These are phyloP conservation scores for Solanum neorickii DNA, from an alignment of 257 asterid species.

Conservation along the genomic window DNA sequence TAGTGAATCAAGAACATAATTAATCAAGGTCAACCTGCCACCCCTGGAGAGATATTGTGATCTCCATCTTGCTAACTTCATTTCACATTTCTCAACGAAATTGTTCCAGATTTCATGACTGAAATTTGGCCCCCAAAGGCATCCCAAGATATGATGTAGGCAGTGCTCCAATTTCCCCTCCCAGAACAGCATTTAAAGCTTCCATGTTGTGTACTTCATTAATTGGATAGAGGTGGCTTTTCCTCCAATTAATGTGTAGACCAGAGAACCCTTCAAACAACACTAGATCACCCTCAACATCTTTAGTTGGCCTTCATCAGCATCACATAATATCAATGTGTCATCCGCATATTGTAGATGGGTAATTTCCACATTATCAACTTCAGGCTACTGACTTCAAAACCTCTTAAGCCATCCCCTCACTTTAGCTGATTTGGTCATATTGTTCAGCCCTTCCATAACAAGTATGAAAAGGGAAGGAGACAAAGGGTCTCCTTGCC, in stretches of 20 bases:
- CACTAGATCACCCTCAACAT: neutral
- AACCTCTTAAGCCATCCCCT: neutral
- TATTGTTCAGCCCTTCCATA: neutral
- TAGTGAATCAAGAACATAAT: neutral
- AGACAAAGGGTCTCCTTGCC: neutral
- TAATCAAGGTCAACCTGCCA: neutral
- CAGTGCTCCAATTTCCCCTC: neutral
- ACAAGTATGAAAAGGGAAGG: neutral
- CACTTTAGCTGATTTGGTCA: neutral
- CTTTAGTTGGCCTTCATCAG: neutral
- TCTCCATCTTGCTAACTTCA: neutral
- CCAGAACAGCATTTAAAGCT: neutral
- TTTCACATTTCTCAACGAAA: neutral
- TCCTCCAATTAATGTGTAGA: neutral
- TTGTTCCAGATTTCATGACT: neutral
- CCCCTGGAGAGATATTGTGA: neutral
- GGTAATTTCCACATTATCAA: neutral
- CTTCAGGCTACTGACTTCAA: neutral
- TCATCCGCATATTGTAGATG: neutral
- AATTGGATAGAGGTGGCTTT: neutral
- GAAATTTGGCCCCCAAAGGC: neutral
- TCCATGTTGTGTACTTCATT: neutral
- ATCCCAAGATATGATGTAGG: neutral
- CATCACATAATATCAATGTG: neutral
- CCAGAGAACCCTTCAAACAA: no score